These are phyloP conservation scores for Alternaria ventricosa DNA, from an alignment of 2,329 filamentous ascomycete genomes.

Conservation along the genomic window DNA sequence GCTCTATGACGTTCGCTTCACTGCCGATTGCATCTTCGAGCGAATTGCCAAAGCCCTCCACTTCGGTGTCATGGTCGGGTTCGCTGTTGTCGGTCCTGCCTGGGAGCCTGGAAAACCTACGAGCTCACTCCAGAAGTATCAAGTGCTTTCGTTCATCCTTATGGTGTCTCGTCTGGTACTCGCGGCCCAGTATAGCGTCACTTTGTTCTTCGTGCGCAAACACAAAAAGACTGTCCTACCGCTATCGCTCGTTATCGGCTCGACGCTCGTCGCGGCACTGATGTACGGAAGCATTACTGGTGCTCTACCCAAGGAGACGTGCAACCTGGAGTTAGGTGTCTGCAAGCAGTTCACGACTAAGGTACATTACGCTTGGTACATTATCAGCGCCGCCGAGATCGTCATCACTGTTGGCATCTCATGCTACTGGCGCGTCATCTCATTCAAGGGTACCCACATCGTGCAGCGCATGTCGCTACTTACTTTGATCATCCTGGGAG, in stretches of 20 bases:
- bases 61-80: slow-evolving; percentile 69
- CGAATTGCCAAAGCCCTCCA: slow-evolving; percentile 65
- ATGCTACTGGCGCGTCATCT: slow-evolving; percentile 41
- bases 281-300: slow-evolving; percentile 33
- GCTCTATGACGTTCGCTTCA: slow-evolving; percentile 71
- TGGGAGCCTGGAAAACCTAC: slow-evolving; percentile 33
- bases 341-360: slow-evolving; percentile 4
- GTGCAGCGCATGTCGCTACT: slow-evolving; percentile 48
- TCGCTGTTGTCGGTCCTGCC: slow-evolving; percentile 63
- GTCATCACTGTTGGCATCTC: slow-evolving; percentile 40
- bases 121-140: slow-evolving; percentile 53
- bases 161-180: slow-evolving; percentile 48
- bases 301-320: slow-evolving; percentile 27
- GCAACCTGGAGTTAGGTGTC: neutral
- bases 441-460: slow-evolving; percentile 49
- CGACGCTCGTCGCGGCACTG: slow-evolving; percentile 43
- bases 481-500: slow-evolving; percentile 49
- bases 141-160: slow-evolving; percentile 46
- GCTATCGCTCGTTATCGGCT: slow-evolving; percentile 42
- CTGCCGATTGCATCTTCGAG: slow-evolving; percentile 69
- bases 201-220: slow-evolving; percentile 42
- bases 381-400: slow-evolving; percentile 46
- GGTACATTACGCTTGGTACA: slow-evolving; percentile 46
- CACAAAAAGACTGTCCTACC: slow-evolving; percentile 40
- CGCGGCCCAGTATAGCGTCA: slow-evolving; percentile 48